phyloP scores from a whole-genome alignment of 495 filamentous ascomycete species.

The Penicillium cosmopolitanum region DNA sequence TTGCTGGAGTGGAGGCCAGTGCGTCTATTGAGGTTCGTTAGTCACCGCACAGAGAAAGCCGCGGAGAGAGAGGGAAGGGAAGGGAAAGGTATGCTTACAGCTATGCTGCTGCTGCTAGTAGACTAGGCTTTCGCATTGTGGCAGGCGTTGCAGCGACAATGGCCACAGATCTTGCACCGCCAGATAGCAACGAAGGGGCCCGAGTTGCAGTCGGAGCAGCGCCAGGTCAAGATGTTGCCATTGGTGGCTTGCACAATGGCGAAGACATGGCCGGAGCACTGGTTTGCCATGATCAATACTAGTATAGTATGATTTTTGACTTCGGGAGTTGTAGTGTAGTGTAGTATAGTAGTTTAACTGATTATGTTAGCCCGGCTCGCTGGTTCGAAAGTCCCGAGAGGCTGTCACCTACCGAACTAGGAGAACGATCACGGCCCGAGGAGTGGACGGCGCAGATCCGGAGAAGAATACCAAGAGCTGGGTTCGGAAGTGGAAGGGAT shows the following conservation, averaged over 20 bases:
- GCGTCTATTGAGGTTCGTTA: too few species aligned
- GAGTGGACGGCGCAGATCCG: constrained; percentile 33
- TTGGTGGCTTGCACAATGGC: constrained; percentile 51
- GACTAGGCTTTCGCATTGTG: constrained; percentile 42
- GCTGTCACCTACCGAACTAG: constrained; percentile 25
- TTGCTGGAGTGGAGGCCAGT: too few species aligned
- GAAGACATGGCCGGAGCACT: constrained; percentile 50
- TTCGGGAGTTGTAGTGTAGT: neutral
- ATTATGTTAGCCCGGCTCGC: constrained; percentile 14
- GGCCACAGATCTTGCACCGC: constrained; percentile 53
- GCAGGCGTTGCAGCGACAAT: constrained; percentile 51
- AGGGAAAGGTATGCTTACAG: constrained; percentile 18
- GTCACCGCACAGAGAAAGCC: too few species aligned
- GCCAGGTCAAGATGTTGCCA: constrained; percentile 54
- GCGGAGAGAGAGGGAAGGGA: too few species aligned
- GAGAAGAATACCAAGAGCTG: constrained; percentile 14
- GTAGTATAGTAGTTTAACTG: neutral
- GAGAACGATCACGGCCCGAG: constrained; percentile 25
- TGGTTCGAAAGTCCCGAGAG: constrained; percentile 30
- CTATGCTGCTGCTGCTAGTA: too few species aligned
- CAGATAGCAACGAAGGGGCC: constrained; percentile 54
- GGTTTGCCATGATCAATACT: constrained; percentile 45
- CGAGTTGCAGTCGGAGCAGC: constrained; percentile 53
- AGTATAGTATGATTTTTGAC: neutral
- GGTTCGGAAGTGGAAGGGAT: constrained; percentile 5